These are phyloP conservation scores for Suillus weaverae DNA, from an alignment of 768 basidiomycete species.

Conservation along the genomic window DNA sequence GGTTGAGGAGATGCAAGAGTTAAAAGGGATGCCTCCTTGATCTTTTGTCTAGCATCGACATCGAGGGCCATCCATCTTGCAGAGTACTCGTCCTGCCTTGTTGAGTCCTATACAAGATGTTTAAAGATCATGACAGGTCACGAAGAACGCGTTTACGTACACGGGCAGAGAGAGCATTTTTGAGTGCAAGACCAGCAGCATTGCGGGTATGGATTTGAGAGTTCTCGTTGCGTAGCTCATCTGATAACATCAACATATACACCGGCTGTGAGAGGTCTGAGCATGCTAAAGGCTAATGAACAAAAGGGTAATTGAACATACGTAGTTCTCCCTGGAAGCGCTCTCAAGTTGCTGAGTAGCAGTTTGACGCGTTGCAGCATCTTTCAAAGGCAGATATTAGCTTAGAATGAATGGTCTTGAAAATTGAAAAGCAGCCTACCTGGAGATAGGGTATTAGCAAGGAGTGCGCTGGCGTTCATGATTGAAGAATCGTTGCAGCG, in stretches of 20 bases:
- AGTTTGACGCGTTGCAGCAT: constrained; percentile 87
- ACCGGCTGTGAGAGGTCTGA: constrained; percentile 57
- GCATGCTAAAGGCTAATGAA: background rate
- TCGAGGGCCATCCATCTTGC: constrained; percentile 82
- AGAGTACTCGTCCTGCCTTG: constrained; percentile 73
- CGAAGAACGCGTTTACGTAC: constrained; percentile 52
- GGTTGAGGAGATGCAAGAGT: constrained; percentile 72
- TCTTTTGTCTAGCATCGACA: constrained; percentile 65
- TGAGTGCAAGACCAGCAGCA: constrained; percentile 95
- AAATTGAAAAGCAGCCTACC: constrained; percentile 52
- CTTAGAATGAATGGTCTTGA: constrained; percentile 33
- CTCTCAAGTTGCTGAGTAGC: constrained; percentile 88
- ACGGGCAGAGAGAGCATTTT: constrained; percentile 89
- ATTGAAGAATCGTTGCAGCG: constrained; percentile 34
- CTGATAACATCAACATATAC: constrained; percentile 89
- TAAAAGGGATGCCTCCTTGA: constrained; percentile 85
- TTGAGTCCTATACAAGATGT: constrained; percentile 54
- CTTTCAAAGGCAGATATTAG: constrained; percentile 41
- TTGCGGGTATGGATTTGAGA: constrained; percentile 77
- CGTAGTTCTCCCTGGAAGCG: constrained; percentile 87
- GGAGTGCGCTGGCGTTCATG: constrained; percentile 91
- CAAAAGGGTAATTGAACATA: constrained; percentile 42
- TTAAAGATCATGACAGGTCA: constrained; percentile 19
- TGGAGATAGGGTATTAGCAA: constrained; percentile 89
- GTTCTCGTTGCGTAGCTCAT: constrained; percentile 78